Evolutionary conservation across 2,329 filamentous ascomycete genomes (phyloP).

Genomic region (Fusarium zealandicum): DNA sequence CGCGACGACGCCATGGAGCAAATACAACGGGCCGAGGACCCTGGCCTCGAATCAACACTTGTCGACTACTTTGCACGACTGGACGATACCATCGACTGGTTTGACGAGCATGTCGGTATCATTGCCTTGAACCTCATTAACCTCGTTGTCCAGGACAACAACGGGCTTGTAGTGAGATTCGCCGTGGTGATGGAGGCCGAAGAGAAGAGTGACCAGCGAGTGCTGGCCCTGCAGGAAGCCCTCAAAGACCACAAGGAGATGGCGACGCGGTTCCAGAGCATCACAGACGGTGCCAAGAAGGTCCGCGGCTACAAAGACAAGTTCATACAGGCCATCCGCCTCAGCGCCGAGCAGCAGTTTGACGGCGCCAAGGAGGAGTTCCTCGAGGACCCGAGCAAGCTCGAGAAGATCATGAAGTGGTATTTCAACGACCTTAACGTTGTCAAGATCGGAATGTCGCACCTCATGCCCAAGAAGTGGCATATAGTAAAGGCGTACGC

Average conservation of each 20-base stretch:
- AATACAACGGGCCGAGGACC: conserved; percentile 79
- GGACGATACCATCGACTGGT: conserved; percentile 89
- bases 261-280: conserved; percentile 90
- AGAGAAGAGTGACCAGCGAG: conserved; percentile 93
- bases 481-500: conserved; percentile 91
- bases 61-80: conserved; percentile 88
- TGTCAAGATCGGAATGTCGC: conserved; percentile 90
- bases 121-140: conserved; percentile 90
- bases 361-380: conserved; percentile 76
- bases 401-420: conserved; percentile 93
- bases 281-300: conserved; percentile 90
- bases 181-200: conserved; percentile 94
- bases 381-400: conserved; percentile 78
- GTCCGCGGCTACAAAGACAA: conserved; percentile 97
- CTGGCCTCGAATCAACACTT: conserved; percentile 79
- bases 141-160: conserved; percentile 85
- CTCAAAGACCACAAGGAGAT: conserved; percentile 96
- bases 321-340: conserved; percentile 81
- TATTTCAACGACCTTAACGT: conserved; percentile 98
- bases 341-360: conserved; percentile 77
- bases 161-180: conserved; percentile 86
- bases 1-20: conserved; percentile 97
- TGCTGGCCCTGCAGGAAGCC: conserved; percentile 89
- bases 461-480: conserved; percentile 95
- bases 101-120: conserved; percentile 91